A percentile compares a stretch with the other conserved stretches of the same genome.
phyloP scores from a whole-genome alignment of 129 eudicot genomes.

The Solidago caesia region DNA sequence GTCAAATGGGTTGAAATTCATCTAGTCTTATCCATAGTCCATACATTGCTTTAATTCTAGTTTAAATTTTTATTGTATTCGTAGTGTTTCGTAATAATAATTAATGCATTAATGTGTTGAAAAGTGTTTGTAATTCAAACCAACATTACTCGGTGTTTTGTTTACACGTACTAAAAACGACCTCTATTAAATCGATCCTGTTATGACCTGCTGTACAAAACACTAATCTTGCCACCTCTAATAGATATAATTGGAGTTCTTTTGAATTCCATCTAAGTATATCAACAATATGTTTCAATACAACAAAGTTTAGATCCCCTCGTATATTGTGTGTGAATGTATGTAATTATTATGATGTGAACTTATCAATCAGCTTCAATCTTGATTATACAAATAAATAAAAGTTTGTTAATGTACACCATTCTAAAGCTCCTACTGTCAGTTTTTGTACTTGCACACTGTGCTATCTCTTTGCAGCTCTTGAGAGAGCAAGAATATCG shows the following conservation, averaged over 20 bases:
- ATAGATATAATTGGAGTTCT: not conserved
- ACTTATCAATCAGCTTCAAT: conserved; percentile 13
- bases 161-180: not conserved
- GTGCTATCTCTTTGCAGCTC: conserved; percentile 51
- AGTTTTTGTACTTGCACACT: not conserved
- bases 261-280: not conserved
- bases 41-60: not conserved
- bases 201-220: not conserved
- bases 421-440: conserved; percentile 29
- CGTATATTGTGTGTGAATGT: conserved; percentile 4
- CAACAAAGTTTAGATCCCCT: not conserved
- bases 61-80: not conserved
- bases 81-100: not conserved
- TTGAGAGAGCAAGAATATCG: conserved; percentile 57
- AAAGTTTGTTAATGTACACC: conserved; percentile 26
- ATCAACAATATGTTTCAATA: conserved; percentile 7
- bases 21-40: not conserved
- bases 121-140: not conserved
- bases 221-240: not conserved
- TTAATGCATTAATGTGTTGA: not conserved
- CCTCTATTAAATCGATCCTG: not conserved
- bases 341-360: conserved; percentile 21
- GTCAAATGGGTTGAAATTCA: not conserved
- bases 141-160: not conserved
- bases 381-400: conserved; percentile 10